These are phyloP conservation scores for Camelina sativa DNA, from an alignment of 345 rosid genomes.

Conservation along the genomic window DNA sequence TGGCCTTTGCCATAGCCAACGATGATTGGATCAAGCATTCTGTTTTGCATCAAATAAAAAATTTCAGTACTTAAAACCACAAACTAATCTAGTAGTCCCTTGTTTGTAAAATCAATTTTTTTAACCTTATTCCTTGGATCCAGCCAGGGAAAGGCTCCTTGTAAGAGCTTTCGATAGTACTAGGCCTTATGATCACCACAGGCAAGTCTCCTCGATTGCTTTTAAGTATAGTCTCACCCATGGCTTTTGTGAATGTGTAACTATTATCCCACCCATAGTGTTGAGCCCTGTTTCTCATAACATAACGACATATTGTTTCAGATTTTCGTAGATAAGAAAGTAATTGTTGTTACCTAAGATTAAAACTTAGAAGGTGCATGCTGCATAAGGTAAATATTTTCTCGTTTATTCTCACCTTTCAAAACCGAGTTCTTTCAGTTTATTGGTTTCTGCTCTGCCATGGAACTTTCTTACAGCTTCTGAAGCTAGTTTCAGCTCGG, in stretches of 20 bases:
- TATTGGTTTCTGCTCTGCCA: slow-evolving; percentile 28
- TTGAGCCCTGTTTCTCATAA: slow-evolving; percentile 55
- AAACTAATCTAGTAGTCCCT: neutral
- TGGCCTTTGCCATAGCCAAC: slow-evolving; percentile 47
- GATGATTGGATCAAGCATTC: slow-evolving; percentile 50
- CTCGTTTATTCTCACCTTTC: slow-evolving; percentile 42
- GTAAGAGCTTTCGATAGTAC: slow-evolving; percentile 71
- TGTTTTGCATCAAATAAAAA: neutral
- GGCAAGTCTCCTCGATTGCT: slow-evolving; percentile 56
- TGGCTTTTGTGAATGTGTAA: slow-evolving; percentile 88
- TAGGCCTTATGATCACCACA: slow-evolving; percentile 65
- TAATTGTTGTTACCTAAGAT: neutral
- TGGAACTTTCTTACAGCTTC: slow-evolving; percentile 33
- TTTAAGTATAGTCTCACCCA: slow-evolving; percentile 73
- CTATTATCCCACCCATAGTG: slow-evolving; percentile 83
- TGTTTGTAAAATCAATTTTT: neutral
- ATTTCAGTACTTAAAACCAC: neutral
- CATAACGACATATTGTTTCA: neutral
- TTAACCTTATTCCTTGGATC: slow-evolving; percentile 67
- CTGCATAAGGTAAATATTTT: neutral
- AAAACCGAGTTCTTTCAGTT: slow-evolving; percentile 47
- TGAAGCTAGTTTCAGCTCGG: slow-evolving; percentile 49
- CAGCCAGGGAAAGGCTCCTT: slow-evolving; percentile 95
- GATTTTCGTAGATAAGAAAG: neutral
- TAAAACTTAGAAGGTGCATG: too few relatives aligned